A percentile compares a stretch with the other conserved stretches of the same genome.
Conservation (phyloP, 2,329 filamentous ascomycete species). For the Tolypocladium amazonense region DNA sequence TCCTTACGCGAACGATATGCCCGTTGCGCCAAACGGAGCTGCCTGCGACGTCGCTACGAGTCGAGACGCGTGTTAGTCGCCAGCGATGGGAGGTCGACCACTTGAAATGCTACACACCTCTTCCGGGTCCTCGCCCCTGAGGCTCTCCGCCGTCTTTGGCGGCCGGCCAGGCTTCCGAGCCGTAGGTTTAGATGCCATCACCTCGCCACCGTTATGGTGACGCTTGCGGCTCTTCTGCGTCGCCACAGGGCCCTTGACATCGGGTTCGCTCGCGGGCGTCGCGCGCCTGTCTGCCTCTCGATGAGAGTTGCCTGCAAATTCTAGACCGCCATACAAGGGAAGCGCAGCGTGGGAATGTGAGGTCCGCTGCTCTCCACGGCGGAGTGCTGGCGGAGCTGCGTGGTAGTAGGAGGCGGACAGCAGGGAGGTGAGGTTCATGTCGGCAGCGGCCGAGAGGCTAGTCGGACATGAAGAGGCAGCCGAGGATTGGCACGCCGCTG, state of each 20-base stretch:
- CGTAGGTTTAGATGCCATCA: too few species aligned
- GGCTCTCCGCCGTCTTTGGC: neutral
- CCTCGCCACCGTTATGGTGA: neutral
- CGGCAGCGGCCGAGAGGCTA: neutral
- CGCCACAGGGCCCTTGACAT: neutral
- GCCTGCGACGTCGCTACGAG: slow-evolving; percentile 58
- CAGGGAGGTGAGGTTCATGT: neutral
- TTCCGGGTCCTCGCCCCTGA: neutral
- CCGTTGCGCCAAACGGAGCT: slow-evolving; percentile 70
- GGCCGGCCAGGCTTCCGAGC: neutral
- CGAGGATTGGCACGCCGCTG: neutral
- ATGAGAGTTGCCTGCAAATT: neutral
- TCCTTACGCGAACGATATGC: slow-evolving; percentile 74
- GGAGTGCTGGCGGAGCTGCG: neutral
- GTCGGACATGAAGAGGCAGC: neutral
- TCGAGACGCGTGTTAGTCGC: neutral
- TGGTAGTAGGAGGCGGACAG: neutral
- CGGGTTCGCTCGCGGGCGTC: neutral
- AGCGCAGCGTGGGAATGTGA: neutral
- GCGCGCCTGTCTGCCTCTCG: neutral
- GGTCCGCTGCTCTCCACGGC: neutral
- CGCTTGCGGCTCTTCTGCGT: neutral
- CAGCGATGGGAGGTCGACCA: neutral
- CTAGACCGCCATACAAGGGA: neutral
- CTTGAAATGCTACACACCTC: slow-evolving; percentile 1